Percentiles rank a stretch among this genome's conserved stretches.
These are phyloP conservation scores for Vigna hirtella DNA, from an alignment of 306 rosid genomes.

Conservation along the genomic window DNA sequence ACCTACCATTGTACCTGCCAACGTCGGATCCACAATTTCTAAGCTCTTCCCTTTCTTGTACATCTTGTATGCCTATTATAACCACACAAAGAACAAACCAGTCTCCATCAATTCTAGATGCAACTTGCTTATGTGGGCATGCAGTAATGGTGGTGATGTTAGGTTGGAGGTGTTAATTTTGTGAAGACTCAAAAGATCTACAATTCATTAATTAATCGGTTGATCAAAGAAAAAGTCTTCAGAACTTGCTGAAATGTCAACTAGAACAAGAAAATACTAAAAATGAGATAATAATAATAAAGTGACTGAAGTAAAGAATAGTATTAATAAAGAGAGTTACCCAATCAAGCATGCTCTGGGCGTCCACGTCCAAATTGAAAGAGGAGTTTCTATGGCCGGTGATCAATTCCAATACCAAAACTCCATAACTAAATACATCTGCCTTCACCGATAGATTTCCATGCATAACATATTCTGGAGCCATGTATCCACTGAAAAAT, in stretches of 20 bases:
- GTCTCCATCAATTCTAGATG: not conserved
- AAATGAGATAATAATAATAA: too few relatives aligned
- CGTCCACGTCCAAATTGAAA: slow-evolving; percentile 46
- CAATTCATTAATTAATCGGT: slow-evolving; percentile 10
- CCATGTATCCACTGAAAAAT: slow-evolving; percentile 85
- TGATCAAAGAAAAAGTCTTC: not conserved
- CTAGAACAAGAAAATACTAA: too few relatives aligned
- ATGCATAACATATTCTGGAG: slow-evolving; percentile 91
- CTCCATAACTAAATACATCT: slow-evolving; percentile 93
- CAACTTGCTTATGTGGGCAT: too few relatives aligned
- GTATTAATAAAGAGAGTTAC: slow-evolving; percentile 19
- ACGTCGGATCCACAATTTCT: slow-evolving; percentile 71
- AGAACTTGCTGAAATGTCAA: slow-evolving; percentile 29
- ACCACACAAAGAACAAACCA: not conserved
- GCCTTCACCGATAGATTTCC: slow-evolving; percentile 81
- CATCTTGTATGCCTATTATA: slow-evolving; percentile 75
- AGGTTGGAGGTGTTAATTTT: not conserved
- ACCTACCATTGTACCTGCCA: slow-evolving; percentile 55
- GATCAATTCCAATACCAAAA: slow-evolving; percentile 81
- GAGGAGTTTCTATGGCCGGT: slow-evolving; percentile 70
- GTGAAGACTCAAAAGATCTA: slow-evolving; percentile 31
- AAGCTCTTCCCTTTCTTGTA: slow-evolving; percentile 80
- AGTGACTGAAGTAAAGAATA: not conserved
- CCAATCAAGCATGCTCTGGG: slow-evolving; percentile 53
- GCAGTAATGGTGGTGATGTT: not conserved